phyloP scores from a whole-genome alignment of 768 basidiomycete species.

The Tylopilus vinaceipallidus region DNA sequence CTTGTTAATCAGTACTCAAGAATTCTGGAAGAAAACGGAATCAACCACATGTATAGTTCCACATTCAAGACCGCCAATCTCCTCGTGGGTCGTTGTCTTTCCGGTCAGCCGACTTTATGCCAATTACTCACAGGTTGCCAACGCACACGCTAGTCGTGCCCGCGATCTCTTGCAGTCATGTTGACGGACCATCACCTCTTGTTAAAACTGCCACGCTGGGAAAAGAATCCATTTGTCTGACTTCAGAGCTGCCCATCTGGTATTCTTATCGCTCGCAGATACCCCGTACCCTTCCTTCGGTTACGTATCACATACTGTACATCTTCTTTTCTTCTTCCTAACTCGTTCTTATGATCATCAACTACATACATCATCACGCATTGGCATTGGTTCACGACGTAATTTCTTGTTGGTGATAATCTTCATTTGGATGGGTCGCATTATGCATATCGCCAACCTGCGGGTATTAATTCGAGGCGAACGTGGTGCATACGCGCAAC shows the following conservation, averaged over 20 bases:
- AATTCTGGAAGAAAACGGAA: slow-evolving; percentile 66
- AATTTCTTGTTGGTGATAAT: slow-evolving; percentile 6
- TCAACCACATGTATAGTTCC: slow-evolving; percentile 84
- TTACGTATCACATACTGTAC: background rate
- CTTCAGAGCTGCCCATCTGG: background rate
- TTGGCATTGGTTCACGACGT: slow-evolving; percentile 4
- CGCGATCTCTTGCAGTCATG: slow-evolving; percentile 57
- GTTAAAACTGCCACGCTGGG: background rate
- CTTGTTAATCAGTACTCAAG: slow-evolving; percentile 75
- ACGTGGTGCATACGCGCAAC: background rate
- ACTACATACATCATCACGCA: slow-evolving; percentile 1
- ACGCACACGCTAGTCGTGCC: slow-evolving; percentile 54
- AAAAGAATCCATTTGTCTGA: background rate
- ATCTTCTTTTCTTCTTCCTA: background rate
- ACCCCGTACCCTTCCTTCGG: slow-evolving; percentile 10
- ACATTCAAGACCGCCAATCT: slow-evolving; percentile 84
- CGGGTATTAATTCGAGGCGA: background rate
- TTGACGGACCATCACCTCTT: slow-evolving; percentile 29
- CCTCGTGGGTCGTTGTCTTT: slow-evolving; percentile 44
- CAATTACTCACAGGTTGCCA: slow-evolving; percentile 45
- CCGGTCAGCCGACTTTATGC: background rate
- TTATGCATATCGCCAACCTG: background rate
- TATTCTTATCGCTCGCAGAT: slow-evolving; percentile 16
- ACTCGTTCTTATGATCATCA: background rate
- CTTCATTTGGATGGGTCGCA: background rate